These are phyloP conservation scores for Emmonsiellopsis sp. DNA, from an alignment of 2,329 filamentous ascomycete genomes.

Conservation along the genomic window DNA sequence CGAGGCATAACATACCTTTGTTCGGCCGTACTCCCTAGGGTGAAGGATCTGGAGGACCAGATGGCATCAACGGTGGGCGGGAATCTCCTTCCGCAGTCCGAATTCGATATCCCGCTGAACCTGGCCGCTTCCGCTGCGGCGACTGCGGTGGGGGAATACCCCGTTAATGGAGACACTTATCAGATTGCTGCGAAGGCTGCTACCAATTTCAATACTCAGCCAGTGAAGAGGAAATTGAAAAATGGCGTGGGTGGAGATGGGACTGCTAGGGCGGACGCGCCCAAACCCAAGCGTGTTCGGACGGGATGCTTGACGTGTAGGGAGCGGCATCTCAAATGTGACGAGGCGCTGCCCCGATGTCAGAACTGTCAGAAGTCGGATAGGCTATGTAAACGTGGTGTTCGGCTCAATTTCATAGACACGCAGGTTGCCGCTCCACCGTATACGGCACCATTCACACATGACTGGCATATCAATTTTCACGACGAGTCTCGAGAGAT, in stretches of 20 bases:
- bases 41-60: constrained; percentile 5
- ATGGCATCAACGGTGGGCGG: constrained; percentile 15
- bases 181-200: constrained; percentile 5
- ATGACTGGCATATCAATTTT: constrained; percentile 67
- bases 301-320: constrained; percentile 88
- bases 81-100: constrained; percentile 14
- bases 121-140: constrained; percentile 7
- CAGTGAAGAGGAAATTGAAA: constrained; percentile 1
- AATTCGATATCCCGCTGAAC: constrained; percentile 14
- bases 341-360: constrained; percentile 58
- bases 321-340: constrained; percentile 83
- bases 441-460: constrained; percentile 46
- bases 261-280: neutral
- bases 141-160: constrained; percentile 8
- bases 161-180: constrained; percentile 6
- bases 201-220: constrained; percentile 4
- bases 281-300: constrained; percentile 73
- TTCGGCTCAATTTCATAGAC: constrained; percentile 87
- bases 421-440: constrained; percentile 62
- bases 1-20: neutral
- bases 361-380: constrained; percentile 84
- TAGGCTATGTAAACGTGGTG: constrained; percentile 72
- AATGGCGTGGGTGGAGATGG: constrained; percentile 3
- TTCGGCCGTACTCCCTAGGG: neutral
- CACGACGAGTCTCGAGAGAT: constrained; percentile 83